phyloP scores from a whole-genome alignment of 2,329 filamentous ascomycete genomes.

The Fusarium beomiforme region DNA sequence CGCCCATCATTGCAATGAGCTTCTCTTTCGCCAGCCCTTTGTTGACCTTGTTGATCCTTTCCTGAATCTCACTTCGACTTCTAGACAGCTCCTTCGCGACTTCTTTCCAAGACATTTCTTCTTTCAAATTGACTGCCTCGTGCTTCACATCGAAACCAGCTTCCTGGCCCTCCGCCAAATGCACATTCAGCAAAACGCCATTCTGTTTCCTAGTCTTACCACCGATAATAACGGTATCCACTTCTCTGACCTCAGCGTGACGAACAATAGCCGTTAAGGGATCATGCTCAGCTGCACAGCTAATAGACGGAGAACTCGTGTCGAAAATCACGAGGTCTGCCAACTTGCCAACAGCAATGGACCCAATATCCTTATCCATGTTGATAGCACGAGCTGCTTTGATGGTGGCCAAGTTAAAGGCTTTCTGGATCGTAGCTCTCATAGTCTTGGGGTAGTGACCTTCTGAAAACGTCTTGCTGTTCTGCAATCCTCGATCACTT shows the following conservation, averaged over 20 bases:
- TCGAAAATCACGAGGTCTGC: not conserved
- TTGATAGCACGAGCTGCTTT: conserved; percentile 3
- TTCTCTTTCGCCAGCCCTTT: not conserved
- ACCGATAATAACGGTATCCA: not conserved
- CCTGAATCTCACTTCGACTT: not conserved
- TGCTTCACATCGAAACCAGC: not conserved
- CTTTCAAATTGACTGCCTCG: accelerated
- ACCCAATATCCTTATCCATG: not conserved
- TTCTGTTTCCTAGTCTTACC: not conserved
- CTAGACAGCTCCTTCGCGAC: not conserved
- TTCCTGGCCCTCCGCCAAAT: not conserved
- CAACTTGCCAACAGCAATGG: not conserved
- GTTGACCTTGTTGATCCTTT: not conserved
- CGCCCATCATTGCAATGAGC: not conserved
- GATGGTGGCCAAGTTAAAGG: conserved; percentile 4
- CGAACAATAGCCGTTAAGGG: not conserved
- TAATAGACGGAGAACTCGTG: not conserved
- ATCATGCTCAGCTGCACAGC: not conserved
- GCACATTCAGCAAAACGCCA: not conserved
- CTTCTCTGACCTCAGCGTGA: not conserved
- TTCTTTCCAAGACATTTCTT: not conserved
- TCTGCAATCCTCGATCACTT: not conserved
- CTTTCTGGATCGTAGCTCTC: not conserved
- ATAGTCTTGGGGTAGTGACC: not conserved
- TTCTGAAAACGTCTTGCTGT: not conserved